A percentile compares a stretch with the other conserved stretches of the same genome.
Conservation (phyloP, 768 basidiomycete species). For the Mrakia frigida region DNA sequence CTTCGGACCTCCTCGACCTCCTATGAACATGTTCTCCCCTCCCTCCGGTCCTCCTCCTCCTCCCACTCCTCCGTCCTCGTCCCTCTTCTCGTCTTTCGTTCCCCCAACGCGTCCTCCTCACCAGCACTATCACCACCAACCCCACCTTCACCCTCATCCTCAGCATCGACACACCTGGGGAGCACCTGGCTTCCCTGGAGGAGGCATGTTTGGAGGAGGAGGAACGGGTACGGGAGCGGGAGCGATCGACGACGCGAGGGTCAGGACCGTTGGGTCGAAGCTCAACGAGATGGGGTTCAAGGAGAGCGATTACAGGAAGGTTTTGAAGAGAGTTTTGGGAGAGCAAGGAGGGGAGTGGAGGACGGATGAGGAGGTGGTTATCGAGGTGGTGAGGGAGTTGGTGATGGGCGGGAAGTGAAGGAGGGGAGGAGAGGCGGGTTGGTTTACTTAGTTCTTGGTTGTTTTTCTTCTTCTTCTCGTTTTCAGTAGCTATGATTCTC, state of each 20-base stretch:
- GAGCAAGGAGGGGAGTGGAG: neutral
- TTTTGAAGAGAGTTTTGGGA: neutral
- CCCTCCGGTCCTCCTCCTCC: neutral
- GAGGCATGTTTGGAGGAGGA: neutral
- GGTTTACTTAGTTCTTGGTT: neutral
- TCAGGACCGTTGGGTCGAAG: neutral
- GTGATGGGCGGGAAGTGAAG: neutral
- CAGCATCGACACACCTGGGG: neutral
- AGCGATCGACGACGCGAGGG: neutral
- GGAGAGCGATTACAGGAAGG: neutral
- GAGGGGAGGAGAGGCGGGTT: neutral
- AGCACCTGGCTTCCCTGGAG: neutral
- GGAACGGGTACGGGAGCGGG: neutral
- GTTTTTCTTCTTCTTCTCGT: neutral
- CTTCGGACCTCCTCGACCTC: neutral
- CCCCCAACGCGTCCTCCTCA: neutral
- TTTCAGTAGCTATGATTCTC: neutral
- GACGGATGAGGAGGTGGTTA: slow-evolving; percentile 6
- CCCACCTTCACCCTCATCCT: neutral
- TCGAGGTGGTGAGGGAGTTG: neutral
- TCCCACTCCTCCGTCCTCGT: neutral
- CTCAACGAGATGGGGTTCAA: neutral
- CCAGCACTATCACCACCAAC: neutral
- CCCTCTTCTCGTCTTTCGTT: neutral
- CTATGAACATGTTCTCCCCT: neutral